A percentile compares a stretch with the other conserved stretches of the same genome.
Conservation (phyloP, 805 yeast genomes). For the Suhomyces vadensis region DNA sequence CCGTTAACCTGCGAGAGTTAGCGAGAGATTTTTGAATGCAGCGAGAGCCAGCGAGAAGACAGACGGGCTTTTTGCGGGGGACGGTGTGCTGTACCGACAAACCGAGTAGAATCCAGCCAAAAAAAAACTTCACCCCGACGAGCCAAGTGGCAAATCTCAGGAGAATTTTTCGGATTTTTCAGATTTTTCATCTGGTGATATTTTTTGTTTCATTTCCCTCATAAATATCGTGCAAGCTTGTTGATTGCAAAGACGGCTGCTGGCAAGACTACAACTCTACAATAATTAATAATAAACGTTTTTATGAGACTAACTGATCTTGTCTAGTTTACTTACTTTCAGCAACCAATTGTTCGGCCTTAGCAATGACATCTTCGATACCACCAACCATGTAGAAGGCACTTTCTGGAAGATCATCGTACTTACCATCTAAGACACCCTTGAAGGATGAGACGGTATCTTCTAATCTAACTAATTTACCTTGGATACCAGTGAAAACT, state of each 20-base stretch:
- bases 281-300: slow-evolving; percentile 3
- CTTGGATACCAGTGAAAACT: slow-evolving; percentile 99
- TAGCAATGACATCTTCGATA: slow-evolving; percentile 96
- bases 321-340: slow-evolving; percentile 61
- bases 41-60: too few relatives aligned
- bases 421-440: slow-evolving; percentile 97
- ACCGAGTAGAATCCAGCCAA: too few relatives aligned
- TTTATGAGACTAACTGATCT: slow-evolving; percentile 5
- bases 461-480: slow-evolving; percentile 94
- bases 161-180: too few relatives aligned
- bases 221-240: too few relatives aligned
- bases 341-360: slow-evolving; percentile 98
- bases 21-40: not conserved
- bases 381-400: slow-evolving; percentile 99
- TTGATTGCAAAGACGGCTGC: too few relatives aligned
- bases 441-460: slow-evolving; percentile 94
- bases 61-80: too few relatives aligned
- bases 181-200: too few relatives aligned
- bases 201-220: too few relatives aligned
- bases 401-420: slow-evolving; percentile 97
- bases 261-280: too few relatives aligned
- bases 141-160: too few relatives aligned
- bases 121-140: too few relatives aligned
- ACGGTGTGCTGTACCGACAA: too few relatives aligned
- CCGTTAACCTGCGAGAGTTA: not conserved